Evolutionary conservation across 2,329 filamentous ascomycete species (phyloP).

Genomic region (Phaeosphaeria sp.): DNA sequence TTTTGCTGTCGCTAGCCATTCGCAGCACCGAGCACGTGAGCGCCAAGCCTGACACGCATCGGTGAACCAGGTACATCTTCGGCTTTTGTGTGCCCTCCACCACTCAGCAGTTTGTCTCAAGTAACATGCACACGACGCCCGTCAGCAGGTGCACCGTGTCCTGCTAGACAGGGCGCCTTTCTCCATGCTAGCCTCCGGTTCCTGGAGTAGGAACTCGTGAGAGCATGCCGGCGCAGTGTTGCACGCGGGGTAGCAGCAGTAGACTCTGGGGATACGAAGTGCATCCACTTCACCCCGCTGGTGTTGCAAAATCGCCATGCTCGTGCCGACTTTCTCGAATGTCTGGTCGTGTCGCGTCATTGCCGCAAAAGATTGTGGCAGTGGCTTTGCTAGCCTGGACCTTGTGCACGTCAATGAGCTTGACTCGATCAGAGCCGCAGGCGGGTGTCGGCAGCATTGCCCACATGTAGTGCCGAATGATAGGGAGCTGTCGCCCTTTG

Average conservation of each 20-base stretch:
- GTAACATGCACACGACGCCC: conserved; percentile 32
- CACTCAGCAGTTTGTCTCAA: conserved; percentile 38
- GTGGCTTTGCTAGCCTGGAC: conserved; percentile 7
- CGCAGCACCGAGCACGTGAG: conserved; percentile 30
- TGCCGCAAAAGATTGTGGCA: conserved; percentile 3
- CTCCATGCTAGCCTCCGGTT: conserved; percentile 23
- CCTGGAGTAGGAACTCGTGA: conserved; percentile 22
- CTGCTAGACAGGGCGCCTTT: conserved; percentile 24
- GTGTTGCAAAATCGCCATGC: not conserved
- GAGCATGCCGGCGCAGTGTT: conserved; percentile 13
- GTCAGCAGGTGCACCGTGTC: conserved; percentile 31
- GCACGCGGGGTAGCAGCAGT: conserved; percentile 21
- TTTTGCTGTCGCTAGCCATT: conserved; percentile 5
- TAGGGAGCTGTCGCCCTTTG: conserved; percentile 9
- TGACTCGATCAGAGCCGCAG: conserved; percentile 28
- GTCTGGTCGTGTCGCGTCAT: not conserved
- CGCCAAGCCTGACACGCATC: conserved; percentile 40
- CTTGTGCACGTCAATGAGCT: conserved; percentile 9
- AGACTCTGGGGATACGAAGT: conserved; percentile 16
- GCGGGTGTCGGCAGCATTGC: conserved; percentile 20
- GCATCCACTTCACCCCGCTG: conserved; percentile 1
- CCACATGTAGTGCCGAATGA: conserved; percentile 12
- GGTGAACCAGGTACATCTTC: conserved; percentile 35
- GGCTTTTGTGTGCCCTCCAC: conserved; percentile 27
- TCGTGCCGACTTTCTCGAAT: not conserved